Evolutionary conservation across 257 asterid genomes (phyloP), one percentile per base, ranked within the genome.

Genomic region (Rubia yunnanensis): DNA sequence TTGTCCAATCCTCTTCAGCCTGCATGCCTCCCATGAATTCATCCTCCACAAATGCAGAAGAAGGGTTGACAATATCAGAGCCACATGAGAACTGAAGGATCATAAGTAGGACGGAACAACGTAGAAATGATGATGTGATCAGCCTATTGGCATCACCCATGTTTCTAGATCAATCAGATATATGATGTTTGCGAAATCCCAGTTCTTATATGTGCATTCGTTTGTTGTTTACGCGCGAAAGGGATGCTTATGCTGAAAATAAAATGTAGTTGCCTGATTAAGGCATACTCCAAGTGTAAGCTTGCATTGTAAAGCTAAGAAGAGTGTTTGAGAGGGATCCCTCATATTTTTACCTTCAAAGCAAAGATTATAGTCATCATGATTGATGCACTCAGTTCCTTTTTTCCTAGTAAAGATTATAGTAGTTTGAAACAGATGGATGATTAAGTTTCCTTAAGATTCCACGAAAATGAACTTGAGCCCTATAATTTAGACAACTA

Each of bases 1-100:
- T 78, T 28, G 77, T 72, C 97, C 97, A 89, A 48, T 72, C 79
- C 46, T 55, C 72, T 2, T 67, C 64, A 17, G 17, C 86, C 53
- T 74, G 76, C 80, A 73, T 69, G 35, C 38, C 41, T 30, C 39
- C 39, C 63, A 28, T 31, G 64, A 5, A 44, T 44, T 50, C 57
- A 59, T 59, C 64, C 64, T 59, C 64, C 36, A 31, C 15, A 8
- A 59, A 59, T 31, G 44, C 14, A 59, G 64, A 9, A 59, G 27
- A 17, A 31, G 64, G 30, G 36, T 26, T 26, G 58, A 7, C 15
- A 48, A 5, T n/a, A 31, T 27, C 63, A 73, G 44, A 14, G 52
- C 26, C 36, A 23, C 48, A 17, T 10, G 56, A 63, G 35, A 41
- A 34, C 7, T 41, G 54, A 75, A 55, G 8, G 41, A 65, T 58